These are phyloP conservation scores for Ilyonectria robusta DNA, from an alignment of 2,329 filamentous ascomycete species.

Conservation along the genomic window DNA sequence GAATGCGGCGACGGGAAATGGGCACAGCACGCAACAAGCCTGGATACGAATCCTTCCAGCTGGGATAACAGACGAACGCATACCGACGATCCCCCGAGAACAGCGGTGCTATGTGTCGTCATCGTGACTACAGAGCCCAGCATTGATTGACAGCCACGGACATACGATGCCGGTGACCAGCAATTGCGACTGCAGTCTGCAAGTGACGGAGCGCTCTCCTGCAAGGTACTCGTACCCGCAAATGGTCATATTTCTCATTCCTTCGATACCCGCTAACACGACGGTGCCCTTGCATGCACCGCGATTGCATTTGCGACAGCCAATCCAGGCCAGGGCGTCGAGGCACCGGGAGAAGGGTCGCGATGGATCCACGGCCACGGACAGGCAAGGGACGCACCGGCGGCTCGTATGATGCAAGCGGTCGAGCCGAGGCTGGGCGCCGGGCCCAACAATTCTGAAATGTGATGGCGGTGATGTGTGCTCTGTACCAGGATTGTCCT, in stretches of 20 bases:
- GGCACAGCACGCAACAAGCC: not conserved
- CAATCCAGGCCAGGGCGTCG: slow-evolving; percentile 15
- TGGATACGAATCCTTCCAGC: slow-evolving; percentile 9
- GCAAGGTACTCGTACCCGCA: not conserved
- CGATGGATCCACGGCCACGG: not conserved
- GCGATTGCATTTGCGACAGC: slow-evolving; percentile 9
- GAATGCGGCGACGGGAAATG: not conserved
- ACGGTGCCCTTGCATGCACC: slow-evolving; percentile 20
- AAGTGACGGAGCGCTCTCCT: not conserved
- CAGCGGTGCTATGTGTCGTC: not conserved
- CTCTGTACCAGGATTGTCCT: not conserved
- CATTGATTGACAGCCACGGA: not conserved
- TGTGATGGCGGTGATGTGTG: slow-evolving; percentile 8
- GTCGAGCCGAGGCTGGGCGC: slow-evolving; percentile 6
- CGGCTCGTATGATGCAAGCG: slow-evolving; percentile 22
- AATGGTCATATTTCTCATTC: slow-evolving; percentile 3
- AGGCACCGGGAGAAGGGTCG: slow-evolving; percentile 15
- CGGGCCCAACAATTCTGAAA: slow-evolving; percentile 1
- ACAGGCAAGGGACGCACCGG: not conserved
- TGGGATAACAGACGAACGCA: not conserved
- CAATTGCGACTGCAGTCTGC: not conserved
- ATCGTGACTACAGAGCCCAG: not conserved
- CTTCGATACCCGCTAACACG: not conserved
- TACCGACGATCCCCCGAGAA: not conserved
- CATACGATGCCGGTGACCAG: not conserved